phyloP scores from a whole-genome alignment of 148 eudicot genomes.

The Fagopyrum tataricum region DNA sequence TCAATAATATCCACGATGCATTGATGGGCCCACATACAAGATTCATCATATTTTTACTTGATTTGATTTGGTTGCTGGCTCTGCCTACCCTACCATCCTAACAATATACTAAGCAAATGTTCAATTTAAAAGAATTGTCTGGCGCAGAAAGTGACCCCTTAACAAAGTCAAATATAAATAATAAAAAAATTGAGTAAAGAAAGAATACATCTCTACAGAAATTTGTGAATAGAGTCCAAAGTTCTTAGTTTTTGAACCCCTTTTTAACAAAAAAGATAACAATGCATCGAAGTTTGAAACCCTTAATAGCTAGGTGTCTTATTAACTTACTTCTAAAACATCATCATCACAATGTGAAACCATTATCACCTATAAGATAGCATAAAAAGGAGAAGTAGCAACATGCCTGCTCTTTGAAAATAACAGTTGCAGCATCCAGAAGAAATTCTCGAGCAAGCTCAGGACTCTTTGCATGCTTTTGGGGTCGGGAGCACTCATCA shows the following conservation, averaged over 20 bases:
- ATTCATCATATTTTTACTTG: not conserved
- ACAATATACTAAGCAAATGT: not conserved
- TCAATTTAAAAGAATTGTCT: not conserved
- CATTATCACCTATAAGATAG: not conserved
- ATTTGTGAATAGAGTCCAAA: not conserved
- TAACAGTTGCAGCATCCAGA: constrained; percentile 95
- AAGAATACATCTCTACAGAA: not conserved
- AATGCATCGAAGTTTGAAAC: not conserved
- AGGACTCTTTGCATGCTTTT: constrained; percentile 98
- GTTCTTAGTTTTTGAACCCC: not conserved
- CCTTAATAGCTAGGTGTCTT: not conserved
- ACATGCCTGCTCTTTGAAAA: constrained; percentile 97
- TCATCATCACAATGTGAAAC: not conserved
- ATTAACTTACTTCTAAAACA: not conserved
- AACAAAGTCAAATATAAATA: not conserved
- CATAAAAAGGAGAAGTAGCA: constrained; percentile 10
- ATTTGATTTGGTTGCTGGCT: not conserved
- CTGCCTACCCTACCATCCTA: not conserved
- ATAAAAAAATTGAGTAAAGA: not conserved
- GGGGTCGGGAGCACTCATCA: constrained; percentile 98
- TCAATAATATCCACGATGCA: not conserved
- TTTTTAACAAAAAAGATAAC: not conserved
- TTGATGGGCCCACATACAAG: not conserved
- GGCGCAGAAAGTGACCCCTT: not conserved
- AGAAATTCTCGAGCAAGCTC: constrained; percentile 98